These are phyloP conservation scores for Przewalskia tangutica DNA, from an alignment of 257 asterid species.

Conservation along the genomic window DNA sequence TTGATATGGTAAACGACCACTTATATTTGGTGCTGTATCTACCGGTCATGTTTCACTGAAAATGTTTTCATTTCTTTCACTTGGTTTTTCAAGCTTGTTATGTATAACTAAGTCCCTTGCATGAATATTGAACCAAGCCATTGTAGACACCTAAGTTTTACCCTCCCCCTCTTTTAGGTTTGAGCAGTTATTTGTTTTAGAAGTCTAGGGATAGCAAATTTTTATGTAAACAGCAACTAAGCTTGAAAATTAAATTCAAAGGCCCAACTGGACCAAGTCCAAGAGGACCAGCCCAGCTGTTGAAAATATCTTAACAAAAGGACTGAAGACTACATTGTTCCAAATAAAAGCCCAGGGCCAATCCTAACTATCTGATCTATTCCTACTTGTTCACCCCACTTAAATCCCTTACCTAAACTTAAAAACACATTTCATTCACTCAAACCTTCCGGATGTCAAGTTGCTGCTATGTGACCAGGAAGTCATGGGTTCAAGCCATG, in stretches of 20 bases:
- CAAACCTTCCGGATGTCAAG: not conserved
- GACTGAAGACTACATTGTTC: not conserved
- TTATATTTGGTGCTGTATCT: not conserved
- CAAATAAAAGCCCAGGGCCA: not conserved
- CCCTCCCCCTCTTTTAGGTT: no score
- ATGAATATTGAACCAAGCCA: not conserved
- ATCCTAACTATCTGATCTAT: not conserved
- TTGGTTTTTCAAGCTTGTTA: not conserved
- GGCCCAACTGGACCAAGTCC: not conserved
- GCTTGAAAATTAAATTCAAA: not conserved
- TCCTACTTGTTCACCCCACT: not conserved
- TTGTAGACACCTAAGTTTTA: not conserved
- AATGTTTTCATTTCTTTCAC: not conserved
- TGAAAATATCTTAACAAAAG: not conserved
- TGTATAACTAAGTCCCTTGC: not conserved
- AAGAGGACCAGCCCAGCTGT: not conserved
- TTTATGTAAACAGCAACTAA: not conserved
- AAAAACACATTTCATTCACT: not conserved
- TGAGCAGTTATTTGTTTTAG: not conserved
- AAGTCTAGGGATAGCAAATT: not conserved
- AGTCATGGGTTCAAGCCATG: no score
- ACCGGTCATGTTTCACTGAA: not conserved
- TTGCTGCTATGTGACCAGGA: no score
- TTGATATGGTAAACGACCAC: not conserved
- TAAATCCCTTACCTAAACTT: not conserved